Evolutionary conservation across 2,329 filamentous ascomycete genomes (phyloP), one percentile per base, ranked within the genome.

Genomic region (Exophiala spinifera): DNA sequence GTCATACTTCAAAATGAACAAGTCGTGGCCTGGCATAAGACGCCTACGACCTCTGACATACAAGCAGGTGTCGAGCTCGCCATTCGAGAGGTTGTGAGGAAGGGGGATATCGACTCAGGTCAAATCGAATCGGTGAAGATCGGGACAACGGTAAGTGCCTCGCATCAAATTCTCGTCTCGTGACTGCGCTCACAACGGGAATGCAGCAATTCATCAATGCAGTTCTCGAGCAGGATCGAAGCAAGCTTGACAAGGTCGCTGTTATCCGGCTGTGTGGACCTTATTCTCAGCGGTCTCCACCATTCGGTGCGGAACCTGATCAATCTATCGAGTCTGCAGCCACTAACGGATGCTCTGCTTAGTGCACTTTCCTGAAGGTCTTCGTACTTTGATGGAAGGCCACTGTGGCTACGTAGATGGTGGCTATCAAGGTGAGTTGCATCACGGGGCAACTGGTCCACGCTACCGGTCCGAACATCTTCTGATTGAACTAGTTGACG

Each of bases 201-300:
- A 47, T 33, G 20, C 28, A 47, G 1, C 74, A 78, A 65, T 79
- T 79, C 53, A 71, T 79, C 47, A 79, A 79, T 56, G 53, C 53
- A 3, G 74, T 80, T 5, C 67, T 79, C 5, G 75, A 78, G 43
- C 71, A 74, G 8, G 76, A 82, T 65, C 68, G 71, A 1, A 68
- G 72, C 17, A 72, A 78, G 11, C 66, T 82, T 3, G 74, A 74
- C 6, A 71, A 70, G 46, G 79, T 82, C 5, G 79, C 78, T 8
- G 74, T 82, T 13, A 64, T 82, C 39, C 74, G 79, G 13, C 67
- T 80, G 10, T 49, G 67, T 74, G 3, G 76, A 79, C 47, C 79
- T 76, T 62, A 46, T 21, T 6, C 34, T 25, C 25, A n/a, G 15
- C 40, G 64, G 61, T 67, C 75, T n/a, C 74, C 74, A 3, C 74